Conservation (phyloP, 345 rosid species). For the Eucalyptus tenuipes region DNA sequence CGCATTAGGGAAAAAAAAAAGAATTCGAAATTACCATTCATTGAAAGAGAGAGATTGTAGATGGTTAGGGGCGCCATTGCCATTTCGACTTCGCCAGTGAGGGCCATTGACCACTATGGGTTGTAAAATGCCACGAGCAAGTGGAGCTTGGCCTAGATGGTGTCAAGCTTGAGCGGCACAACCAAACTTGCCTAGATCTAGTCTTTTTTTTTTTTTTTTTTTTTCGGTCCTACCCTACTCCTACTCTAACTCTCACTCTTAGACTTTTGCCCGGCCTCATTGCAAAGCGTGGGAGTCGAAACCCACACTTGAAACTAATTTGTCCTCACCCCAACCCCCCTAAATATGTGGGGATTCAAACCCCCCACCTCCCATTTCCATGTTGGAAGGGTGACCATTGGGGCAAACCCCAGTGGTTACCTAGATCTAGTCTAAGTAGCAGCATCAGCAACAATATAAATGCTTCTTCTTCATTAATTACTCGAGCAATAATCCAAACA, state of each 20-base stretch:
- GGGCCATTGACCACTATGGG: not conserved
- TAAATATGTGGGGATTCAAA: too few relatives aligned
- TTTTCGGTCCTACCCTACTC: too few relatives aligned
- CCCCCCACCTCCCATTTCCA: too few relatives aligned
- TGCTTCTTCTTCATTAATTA: not conserved
- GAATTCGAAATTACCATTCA: not conserved
- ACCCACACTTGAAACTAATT: too few relatives aligned
- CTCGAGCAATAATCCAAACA: not conserved
- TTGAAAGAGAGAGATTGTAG: not conserved
- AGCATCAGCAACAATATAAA: not conserved
- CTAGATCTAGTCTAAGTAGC: not conserved
- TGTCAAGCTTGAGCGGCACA: not conserved
- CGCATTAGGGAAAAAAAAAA: rapidly evolving
- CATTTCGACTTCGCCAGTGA: not conserved
- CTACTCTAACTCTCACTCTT: too few relatives aligned
- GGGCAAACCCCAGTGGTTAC: too few relatives aligned
- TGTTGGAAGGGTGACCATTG: too few relatives aligned
- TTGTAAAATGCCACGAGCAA: not conserved
- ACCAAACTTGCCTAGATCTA: not conserved
- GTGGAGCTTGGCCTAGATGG: not conserved
- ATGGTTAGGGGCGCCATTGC: not conserved
- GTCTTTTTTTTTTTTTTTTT: too few relatives aligned
- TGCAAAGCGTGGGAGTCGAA: too few relatives aligned
- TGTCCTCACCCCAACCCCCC: too few relatives aligned
- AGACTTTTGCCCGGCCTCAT: too few relatives aligned